phyloP scores from a whole-genome alignment of 768 basidiomycete species.

The Tylopilus plumbeoviolaceoides region DNA sequence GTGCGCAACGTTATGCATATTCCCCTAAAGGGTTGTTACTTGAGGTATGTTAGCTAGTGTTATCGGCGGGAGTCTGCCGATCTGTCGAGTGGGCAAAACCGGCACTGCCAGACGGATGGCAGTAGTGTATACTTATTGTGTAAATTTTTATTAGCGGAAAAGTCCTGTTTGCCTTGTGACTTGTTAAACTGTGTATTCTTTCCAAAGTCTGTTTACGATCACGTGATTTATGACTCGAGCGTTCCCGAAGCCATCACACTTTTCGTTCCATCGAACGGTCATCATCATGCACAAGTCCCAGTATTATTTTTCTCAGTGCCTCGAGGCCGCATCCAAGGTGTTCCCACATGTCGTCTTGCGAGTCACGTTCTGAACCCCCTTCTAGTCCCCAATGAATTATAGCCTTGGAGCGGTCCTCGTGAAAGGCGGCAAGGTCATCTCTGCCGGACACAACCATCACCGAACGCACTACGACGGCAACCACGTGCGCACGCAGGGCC shows the following conservation, averaged over 20 bases:
- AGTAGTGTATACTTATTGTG: too few relatives aligned
- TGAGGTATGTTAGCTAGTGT: too few relatives aligned
- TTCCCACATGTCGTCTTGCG: not conserved
- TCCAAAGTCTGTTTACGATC: too few relatives aligned
- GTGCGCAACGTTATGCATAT: too few relatives aligned
- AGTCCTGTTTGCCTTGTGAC: too few relatives aligned
- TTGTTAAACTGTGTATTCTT: too few relatives aligned
- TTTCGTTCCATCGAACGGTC: not conserved
- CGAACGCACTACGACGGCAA: conserved; percentile 5
- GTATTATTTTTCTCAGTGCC: conserved; percentile 1
- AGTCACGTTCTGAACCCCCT: not conserved
- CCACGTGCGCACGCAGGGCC: not conserved
- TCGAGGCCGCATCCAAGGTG: conserved; percentile 1
- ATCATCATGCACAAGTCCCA: conserved; percentile 3
- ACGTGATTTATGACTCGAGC: not conserved
- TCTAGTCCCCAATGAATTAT: conserved; percentile 3
- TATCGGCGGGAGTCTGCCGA: too few relatives aligned
- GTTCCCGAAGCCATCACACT: too few relatives aligned
- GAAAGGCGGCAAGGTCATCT: conserved; percentile 2
- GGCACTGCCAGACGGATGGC: too few relatives aligned
- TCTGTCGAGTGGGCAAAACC: too few relatives aligned
- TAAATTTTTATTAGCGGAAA: too few relatives aligned
- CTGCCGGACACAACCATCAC: not conserved
- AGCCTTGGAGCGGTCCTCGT: not conserved
- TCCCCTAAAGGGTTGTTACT: too few relatives aligned